These are phyloP conservation scores for Hyphopichia wangnamkhiaoensis DNA, from an alignment of 1,139 yeast genomes.

Conservation along the genomic window DNA sequence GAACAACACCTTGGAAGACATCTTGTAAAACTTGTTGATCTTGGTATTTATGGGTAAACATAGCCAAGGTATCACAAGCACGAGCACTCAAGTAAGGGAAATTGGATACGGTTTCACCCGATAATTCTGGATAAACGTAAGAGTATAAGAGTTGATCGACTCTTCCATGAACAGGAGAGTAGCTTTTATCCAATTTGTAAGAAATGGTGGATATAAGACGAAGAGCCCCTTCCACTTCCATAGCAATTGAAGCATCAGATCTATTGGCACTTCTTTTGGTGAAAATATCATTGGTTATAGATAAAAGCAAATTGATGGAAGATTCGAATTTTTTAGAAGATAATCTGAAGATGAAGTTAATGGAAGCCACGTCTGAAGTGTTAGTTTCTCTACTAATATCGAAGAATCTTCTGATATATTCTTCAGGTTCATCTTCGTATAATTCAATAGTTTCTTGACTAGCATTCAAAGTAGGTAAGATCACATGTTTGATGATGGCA, in stretches of 20 bases:
- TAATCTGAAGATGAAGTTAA: slow-evolving; percentile 64
- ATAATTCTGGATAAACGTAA: slow-evolving; percentile 49
- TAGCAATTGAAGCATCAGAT: slow-evolving; percentile 32
- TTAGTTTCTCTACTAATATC: slow-evolving; percentile 71
- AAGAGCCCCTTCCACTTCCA: slow-evolving; percentile 52
- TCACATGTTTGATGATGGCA: slow-evolving; percentile 57
- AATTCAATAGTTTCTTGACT: slow-evolving; percentile 56
- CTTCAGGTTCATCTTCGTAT: slow-evolving; percentile 74
- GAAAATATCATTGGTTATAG: slow-evolving; percentile 53
- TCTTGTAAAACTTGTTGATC: slow-evolving; percentile 44
- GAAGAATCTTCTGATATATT: slow-evolving; percentile 67
- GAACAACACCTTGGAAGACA: slow-evolving; percentile 46
- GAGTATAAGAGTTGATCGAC: slow-evolving; percentile 46
- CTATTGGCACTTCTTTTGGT: slow-evolving; percentile 38
- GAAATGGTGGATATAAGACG: slow-evolving; percentile 50
- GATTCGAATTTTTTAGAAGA: slow-evolving; percentile 49
- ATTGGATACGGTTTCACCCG: slow-evolving; percentile 27
- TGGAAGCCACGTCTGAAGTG: slow-evolving; percentile 81
- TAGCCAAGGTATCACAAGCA: slow-evolving; percentile 57
- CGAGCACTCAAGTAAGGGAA: slow-evolving; percentile 55
- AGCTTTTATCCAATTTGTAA: slow-evolving; percentile 37
- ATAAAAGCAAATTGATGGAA: slow-evolving; percentile 41
- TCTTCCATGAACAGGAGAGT: slow-evolving; percentile 47
- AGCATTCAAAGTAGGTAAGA: slow-evolving; percentile 65
- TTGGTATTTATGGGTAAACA: slow-evolving; percentile 39